These are phyloP conservation scores for Pharus latifolius DNA, from an alignment of 176 grass and related monocot genomes.

Conservation along the genomic window DNA sequence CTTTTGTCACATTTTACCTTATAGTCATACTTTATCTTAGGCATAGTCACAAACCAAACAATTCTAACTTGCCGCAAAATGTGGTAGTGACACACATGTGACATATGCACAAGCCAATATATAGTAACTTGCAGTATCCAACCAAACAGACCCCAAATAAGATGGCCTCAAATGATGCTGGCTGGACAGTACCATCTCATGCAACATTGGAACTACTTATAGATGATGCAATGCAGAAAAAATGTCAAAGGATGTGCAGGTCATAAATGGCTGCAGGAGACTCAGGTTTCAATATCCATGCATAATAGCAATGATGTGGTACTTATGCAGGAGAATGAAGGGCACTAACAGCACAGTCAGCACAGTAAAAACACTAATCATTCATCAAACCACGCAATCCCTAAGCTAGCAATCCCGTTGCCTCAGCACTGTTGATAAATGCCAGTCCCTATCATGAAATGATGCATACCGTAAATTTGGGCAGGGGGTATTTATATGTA, in stretches of 20 bases:
- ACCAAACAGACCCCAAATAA: too few relatives aligned
- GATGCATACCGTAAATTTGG: conserved; percentile 88
- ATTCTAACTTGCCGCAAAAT: too few relatives aligned
- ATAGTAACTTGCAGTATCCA: too few relatives aligned
- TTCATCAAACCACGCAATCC: background rate
- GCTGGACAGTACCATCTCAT: background rate
- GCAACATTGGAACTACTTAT: background rate
- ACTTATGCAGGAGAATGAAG: background rate
- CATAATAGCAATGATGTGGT: background rate
- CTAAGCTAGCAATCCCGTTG: background rate
- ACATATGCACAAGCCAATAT: too few relatives aligned
- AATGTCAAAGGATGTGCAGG: background rate
- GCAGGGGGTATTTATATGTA: conserved; percentile 97
- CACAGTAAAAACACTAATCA: background rate
- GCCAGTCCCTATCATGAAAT: background rate
- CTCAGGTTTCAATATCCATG: background rate
- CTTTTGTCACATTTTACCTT: too few relatives aligned
- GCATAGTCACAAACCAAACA: too few relatives aligned
- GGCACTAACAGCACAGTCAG: background rate
- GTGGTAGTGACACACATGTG: too few relatives aligned
- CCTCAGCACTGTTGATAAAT: background rate
- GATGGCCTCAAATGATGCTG: too few relatives aligned
- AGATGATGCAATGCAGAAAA: background rate
- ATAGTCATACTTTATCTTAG: too few relatives aligned
- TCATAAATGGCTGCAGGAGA: background rate